Percentiles rank a stretch among this genome's conserved stretches.
These are phyloP conservation scores for Zelopaecilomyces penicillatus DNA, from an alignment of 2,329 filamentous ascomycete species.

Conservation along the genomic window DNA sequence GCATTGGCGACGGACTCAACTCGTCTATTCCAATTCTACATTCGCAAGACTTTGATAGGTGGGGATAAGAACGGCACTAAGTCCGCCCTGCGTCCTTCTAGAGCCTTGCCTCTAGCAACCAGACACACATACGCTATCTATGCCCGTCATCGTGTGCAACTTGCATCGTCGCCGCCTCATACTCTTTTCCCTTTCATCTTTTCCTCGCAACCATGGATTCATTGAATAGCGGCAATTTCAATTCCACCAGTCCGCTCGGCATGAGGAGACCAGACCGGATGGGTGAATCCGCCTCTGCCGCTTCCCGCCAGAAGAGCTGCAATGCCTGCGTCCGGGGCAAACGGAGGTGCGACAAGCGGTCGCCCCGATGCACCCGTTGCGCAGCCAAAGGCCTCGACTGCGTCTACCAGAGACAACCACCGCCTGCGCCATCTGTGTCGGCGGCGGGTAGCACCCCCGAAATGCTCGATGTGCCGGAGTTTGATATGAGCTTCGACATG, in stretches of 20 bases:
- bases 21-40: too few relatives aligned
- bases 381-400: conserved; percentile 33
- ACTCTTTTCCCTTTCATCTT: too few relatives aligned
- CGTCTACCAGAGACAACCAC: conserved; percentile 31
- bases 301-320: conserved; percentile 44
- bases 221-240: not conserved
- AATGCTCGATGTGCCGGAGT: conserved; percentile 20
- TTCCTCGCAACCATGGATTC: conserved; percentile 2
- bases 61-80: too few relatives aligned
- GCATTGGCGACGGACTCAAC: too few relatives aligned
- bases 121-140: too few relatives aligned
- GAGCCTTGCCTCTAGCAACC: too few relatives aligned
- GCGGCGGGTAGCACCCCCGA: conserved; percentile 11
- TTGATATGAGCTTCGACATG: conserved; percentile 30
- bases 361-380: conserved; percentile 35
- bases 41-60: too few relatives aligned
- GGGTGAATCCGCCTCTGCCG: conserved; percentile 13
- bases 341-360: conserved; percentile 38
- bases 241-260: conserved; percentile 3
- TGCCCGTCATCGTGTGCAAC: too few relatives aligned
- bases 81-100: too few relatives aligned
- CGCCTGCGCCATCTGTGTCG: conserved; percentile 6
- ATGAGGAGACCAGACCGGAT: not conserved
- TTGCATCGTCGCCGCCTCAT: too few relatives aligned
- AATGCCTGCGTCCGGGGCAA: conserved; percentile 40